Percentiles rank a stretch among this genome's conserved stretches.
phyloP scores from a whole-genome alignment of 1,139 yeast species.

The Saccharomyces pastorianus region DNA sequence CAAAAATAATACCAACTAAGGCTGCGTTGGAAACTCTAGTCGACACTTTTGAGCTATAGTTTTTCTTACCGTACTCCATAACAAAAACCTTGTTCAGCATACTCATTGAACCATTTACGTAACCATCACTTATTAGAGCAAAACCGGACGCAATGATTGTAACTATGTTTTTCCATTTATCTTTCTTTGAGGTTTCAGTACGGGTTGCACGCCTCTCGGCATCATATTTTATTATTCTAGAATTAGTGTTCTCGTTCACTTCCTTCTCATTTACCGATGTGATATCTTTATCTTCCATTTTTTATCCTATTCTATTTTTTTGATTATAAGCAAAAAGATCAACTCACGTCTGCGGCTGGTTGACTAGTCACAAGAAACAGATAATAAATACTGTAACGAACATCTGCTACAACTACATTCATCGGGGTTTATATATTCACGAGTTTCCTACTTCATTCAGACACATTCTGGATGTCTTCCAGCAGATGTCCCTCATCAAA shows the following conservation, averaged over 20 bases:
- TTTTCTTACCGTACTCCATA: constrained; percentile 54
- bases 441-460: not conserved
- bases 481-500: not conserved
- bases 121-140: constrained; percentile 86
- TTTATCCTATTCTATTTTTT: not conserved
- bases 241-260: constrained; percentile 1
- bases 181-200: constrained; percentile 11
- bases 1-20: constrained; percentile 86
- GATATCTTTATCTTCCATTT: not conserved
- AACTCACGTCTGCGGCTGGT: not conserved
- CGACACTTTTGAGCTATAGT: constrained; percentile 57
- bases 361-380: not conserved
- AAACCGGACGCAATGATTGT: constrained; percentile 82
- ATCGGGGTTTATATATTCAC: not conserved
- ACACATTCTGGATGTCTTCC: not conserved
- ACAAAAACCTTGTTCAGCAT: constrained; percentile 64
- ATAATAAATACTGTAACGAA: not conserved
- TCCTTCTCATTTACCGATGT: constrained; percentile 3
- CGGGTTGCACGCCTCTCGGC: constrained; percentile 5
- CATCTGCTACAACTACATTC: not conserved
- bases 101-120: constrained; percentile 75
- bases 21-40: constrained; percentile 81
- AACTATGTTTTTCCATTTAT: constrained; percentile 41
- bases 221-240: constrained; percentile 14
- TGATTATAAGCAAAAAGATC: not conserved